Base-by-base conservation (phyloP, 2,329 filamentous ascomycete genomes). In the Curvularia sp. region DNA sequence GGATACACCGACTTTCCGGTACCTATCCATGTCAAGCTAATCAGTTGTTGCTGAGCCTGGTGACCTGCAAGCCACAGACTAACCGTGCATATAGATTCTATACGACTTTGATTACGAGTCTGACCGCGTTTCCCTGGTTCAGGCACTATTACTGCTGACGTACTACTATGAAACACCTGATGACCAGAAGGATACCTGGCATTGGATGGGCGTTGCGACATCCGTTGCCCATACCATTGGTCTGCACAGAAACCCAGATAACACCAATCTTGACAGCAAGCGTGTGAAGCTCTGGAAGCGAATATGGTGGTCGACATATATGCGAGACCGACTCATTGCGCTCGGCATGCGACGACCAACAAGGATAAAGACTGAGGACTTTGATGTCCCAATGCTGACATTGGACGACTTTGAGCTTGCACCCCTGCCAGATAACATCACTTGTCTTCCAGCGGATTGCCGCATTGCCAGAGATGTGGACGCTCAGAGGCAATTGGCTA, bases 151-250 rank as follows among this genome's bases (percentile, higher is more conserved):
- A 24, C 84, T 97, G 59, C 93, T 97, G 90, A 97, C 93, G 3
- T 97, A 96, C 76, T 98, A 94, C 90, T 97, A 97, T 76, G 93
- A 97, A 78, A 96, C 92, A 12, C 93, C 93, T 0, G 93, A 97
- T 78, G 94, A 97, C 75, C 92, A 97, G 74, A 97, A 97, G 77
- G 94, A 97, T 75, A 97, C 93, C 46, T 97, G 94, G 91, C 93
- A 97, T 75, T 97, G 93, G 94, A 96, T 97, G 91, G 94, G 94
- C 18, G 92, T 97, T 38, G 94, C 93, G 42, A 91, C 96, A 59
- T 97, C 93, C 12, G 82, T 97, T 47, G 93, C 93, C 52, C 92
- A 97, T 76, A 97, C 93, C 12, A 97, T 97, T 64, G 93, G 94
- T 5, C 84, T 97, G 18, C 93, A 98, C 77, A 90, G 93, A 62